Conservation (phyloP, 140 eudicot species). For the Flaveria floridana region DNA sequence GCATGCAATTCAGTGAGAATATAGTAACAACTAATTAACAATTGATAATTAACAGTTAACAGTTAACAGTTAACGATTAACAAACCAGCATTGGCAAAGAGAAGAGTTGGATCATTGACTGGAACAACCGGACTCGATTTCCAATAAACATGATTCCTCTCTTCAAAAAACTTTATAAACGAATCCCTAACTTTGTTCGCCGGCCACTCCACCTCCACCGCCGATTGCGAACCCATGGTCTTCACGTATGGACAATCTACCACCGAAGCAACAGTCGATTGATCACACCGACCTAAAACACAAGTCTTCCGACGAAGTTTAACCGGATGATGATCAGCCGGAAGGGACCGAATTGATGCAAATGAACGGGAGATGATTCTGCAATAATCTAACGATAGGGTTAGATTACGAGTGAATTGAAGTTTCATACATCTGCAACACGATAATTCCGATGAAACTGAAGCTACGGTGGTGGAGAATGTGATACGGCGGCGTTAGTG, state of each 20-base stretch:
- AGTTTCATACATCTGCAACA: constrained; percentile 40
- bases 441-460: neutral
- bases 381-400: constrained; percentile 22
- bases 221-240: constrained; percentile 56
- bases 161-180: constrained; percentile 61
- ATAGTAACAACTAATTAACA: constrained; percentile 6
- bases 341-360: neutral
- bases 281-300: constrained; percentile 7
- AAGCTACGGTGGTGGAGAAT: neutral
- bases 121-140: constrained; percentile 98
- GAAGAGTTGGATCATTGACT: constrained; percentile 84
- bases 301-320: neutral
- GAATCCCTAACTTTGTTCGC: constrained; percentile 69
- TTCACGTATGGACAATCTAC: constrained; percentile 3
- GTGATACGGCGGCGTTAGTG: constrained; percentile 30
- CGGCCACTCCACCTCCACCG: constrained; percentile 66
- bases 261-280: constrained; percentile 11
- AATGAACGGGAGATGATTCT: neutral
- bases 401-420: constrained; percentile 27
- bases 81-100: constrained; percentile 94
- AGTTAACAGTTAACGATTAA: neutral
- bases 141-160: constrained; percentile 56
- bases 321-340: neutral
- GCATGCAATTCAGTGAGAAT: neutral
- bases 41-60: constrained; percentile 16